phyloP scores from a whole-genome alignment of 495 filamentous ascomycete species.

The Hapsidospora chrysogenum region DNA sequence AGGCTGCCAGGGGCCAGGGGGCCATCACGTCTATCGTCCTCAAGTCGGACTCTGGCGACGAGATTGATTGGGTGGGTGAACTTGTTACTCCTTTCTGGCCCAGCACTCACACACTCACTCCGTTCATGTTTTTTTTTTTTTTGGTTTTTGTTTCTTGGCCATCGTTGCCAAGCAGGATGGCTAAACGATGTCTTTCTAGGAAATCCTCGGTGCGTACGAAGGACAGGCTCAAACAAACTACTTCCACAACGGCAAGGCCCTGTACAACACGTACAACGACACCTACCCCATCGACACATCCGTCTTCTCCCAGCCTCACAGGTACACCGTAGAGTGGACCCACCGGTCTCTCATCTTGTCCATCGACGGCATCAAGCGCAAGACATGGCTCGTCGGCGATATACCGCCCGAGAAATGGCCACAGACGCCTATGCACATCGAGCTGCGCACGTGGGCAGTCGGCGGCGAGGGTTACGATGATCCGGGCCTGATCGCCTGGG shows the following conservation, averaged over 20 bases:
- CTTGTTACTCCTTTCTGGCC: constrained; percentile 8
- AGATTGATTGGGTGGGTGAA: constrained; percentile 74
- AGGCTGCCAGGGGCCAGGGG: constrained; percentile 49
- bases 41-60: constrained; percentile 82
- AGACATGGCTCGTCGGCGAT: constrained; percentile 1
- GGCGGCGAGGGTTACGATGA: constrained; percentile 11
- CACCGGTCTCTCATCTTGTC: not conserved
- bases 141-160: constrained; percentile 1
- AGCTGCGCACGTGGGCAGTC: constrained; percentile 3
- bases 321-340: constrained; percentile 11
- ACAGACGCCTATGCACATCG: constrained; percentile 2
- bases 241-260: constrained; percentile 81
- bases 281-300: constrained; percentile 43
- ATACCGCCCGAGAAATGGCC: constrained; percentile 1
- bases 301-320: constrained; percentile 48
- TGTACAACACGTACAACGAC: constrained; percentile 44
- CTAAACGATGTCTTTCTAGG: too few species aligned
- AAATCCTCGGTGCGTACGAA: constrained; percentile 52
- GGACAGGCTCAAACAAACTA: constrained; percentile 74
- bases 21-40: constrained; percentile 76
- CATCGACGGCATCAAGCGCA: constrained; percentile 2
- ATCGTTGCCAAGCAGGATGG: too few species aligned
- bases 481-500: constrained; percentile 39
- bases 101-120: too few species aligned
- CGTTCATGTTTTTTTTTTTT: too few species aligned